phyloP scores from a whole-genome alignment of 164 flowering plant genomes.

The Berberis vulgaris region DNA sequence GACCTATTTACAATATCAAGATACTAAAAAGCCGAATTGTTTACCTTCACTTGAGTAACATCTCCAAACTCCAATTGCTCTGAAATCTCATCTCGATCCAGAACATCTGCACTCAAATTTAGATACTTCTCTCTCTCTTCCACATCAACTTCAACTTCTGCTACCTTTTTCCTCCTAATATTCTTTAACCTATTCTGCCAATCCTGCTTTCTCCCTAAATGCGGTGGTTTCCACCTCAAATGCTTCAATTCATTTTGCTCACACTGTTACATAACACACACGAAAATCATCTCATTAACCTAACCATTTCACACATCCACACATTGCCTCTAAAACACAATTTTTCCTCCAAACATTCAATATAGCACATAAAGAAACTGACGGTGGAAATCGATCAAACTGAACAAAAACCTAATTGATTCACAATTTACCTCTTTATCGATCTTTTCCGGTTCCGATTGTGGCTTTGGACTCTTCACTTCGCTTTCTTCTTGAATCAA shows the following conservation, averaged over 20 bases:
- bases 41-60: constrained; percentile 21
- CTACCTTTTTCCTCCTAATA: constrained; percentile 34
- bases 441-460: too few relatives aligned
- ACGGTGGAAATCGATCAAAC: too few relatives aligned
- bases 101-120: constrained; percentile 30
- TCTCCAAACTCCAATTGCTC: constrained; percentile 25
- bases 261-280: constrained; percentile 6
- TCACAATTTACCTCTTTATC: too few relatives aligned
- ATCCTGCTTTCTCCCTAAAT: constrained; percentile 49
- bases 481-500: too few relatives aligned
- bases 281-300: too few relatives aligned
- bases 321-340: too few relatives aligned
- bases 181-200: constrained; percentile 73
- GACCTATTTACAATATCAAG: background rate
- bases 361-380: too few relatives aligned
- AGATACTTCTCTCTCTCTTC: constrained; percentile 26
- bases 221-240: constrained; percentile 40
- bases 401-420: too few relatives aligned
- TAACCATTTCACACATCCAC: too few relatives aligned
- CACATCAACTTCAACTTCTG: constrained; percentile 17
- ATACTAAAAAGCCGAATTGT: background rate
- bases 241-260: constrained; percentile 29
- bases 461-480: too few relatives aligned
- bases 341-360: too few relatives aligned
- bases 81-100: constrained; percentile 42